Conservation (phyloP, 805 yeast genomes). For the Sungouiozyma ichnusensis region DNA sequence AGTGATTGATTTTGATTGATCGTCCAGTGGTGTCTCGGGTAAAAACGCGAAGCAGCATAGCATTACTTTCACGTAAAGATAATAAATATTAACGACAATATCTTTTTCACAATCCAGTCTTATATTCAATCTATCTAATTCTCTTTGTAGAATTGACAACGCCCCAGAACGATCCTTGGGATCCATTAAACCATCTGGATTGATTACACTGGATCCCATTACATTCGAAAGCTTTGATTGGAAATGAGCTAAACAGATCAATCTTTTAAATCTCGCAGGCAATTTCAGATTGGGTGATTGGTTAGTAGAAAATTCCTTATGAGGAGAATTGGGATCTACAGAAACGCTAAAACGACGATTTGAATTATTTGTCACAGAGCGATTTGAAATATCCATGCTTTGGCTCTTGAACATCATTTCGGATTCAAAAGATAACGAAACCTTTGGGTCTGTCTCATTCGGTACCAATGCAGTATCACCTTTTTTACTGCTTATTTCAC, state of each 20-base stretch:
- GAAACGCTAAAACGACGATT: neutral
- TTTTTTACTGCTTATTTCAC: neutral
- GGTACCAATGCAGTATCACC: neutral
- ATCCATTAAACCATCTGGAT: slow-evolving; percentile 84
- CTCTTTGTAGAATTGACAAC: slow-evolving; percentile 65
- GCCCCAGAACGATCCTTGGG: slow-evolving; percentile 76
- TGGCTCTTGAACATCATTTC: neutral
- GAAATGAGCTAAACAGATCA: slow-evolving; percentile 66
- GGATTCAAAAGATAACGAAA: neutral
- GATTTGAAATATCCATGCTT: neutral
- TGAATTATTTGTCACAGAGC: neutral
- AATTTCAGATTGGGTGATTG: slow-evolving; percentile 22
- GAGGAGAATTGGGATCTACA: neutral
- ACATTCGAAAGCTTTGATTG: slow-evolving; percentile 75
- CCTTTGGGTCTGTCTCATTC: neutral
- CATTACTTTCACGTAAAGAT: slow-evolving; percentile 66
- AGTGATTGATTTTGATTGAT: slow-evolving; percentile 75
- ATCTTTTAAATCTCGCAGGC: slow-evolving; percentile 61
- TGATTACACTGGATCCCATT: slow-evolving; percentile 76
- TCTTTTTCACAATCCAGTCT: slow-evolving; percentile 56
- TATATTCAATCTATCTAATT: slow-evolving; percentile 60
- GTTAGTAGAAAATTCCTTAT: neutral
- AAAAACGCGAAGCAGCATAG: slow-evolving; percentile 82
- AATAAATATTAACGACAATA: slow-evolving; percentile 64
- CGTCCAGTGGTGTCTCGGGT: slow-evolving; percentile 82